Evolutionary conservation across 257 asterid species (phyloP).

Genomic region (Gardenia jasminoides): DNA sequence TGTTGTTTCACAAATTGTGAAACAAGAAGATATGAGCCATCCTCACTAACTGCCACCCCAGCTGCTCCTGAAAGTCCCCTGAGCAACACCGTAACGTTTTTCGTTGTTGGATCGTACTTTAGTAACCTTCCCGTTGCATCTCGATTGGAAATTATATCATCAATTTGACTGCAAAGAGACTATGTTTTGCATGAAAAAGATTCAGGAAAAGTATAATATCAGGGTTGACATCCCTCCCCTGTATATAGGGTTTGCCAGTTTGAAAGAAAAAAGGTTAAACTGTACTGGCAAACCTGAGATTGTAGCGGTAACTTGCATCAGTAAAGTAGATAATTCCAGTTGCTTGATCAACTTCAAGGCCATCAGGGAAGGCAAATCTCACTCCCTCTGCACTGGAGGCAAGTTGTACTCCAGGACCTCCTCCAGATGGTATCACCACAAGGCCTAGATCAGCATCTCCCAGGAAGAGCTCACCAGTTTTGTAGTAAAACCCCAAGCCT

Average conservation of each 20-base stretch:
- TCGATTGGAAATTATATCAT: too few species aligned
- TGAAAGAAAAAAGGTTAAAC: too few species aligned
- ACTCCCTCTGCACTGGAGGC: constrained; percentile 11
- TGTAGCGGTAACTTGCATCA: background rate
- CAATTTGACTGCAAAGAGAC: too few species aligned
- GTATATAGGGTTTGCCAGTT: too few species aligned
- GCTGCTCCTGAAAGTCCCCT: constrained; percentile 34
- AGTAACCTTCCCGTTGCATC: constrained; percentile 33
- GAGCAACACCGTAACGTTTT: constrained; percentile 25
- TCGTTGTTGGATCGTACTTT: constrained; percentile 36
- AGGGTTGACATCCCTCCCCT: too few species aligned
- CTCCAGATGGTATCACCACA: background rate
- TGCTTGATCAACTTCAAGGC: constrained; percentile 34
- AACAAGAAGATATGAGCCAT: constrained; percentile 32
- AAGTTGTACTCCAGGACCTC: background rate
- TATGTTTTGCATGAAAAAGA: too few species aligned
- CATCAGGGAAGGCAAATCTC: constrained; percentile 27
- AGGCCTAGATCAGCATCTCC: background rate
- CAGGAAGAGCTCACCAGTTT: background rate
- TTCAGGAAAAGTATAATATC: too few species aligned
- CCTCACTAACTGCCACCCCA: constrained; percentile 37
- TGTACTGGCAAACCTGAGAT: background rate
- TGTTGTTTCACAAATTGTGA: constrained; percentile 30
- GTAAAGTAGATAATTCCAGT: constrained; percentile 26
- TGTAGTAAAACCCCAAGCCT: background rate